Evolutionary conservation across 108 stramenopile species (phyloP), one percentile per base, ranked within the genome.

Genomic region (Schizochytrium sp.): DNA sequence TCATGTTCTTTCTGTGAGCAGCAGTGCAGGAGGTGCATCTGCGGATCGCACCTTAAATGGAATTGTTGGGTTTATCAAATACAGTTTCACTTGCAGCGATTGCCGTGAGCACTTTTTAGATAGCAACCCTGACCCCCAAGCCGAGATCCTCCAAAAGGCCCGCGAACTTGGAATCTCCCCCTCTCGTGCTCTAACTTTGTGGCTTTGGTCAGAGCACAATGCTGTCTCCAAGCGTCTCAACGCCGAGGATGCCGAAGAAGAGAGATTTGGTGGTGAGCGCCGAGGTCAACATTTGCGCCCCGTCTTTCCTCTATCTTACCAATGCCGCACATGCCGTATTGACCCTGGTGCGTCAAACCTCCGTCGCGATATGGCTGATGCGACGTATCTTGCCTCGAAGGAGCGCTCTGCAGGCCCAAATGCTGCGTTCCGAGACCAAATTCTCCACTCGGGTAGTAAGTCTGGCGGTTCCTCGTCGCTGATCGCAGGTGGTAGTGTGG

Each of bases 151-250:
- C 1, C 15, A 83, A 5, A 83, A 40, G 28, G 76, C 76, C 5
- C 8, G 2, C 4, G 4, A 7, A 49, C 76, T 40, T 8, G 76
- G 50, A 8, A 42, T 83, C 45, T 55, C 76, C 10, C 50, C 47
- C 17, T n/a, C 50, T 1, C 47, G 76, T 5, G 76, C 76, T 7
- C 76, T 83, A 13, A 55, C 76, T n/a, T n/a, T 83, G 50, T 83
- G 19, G 4, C 19, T 83, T 53, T 83, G 76, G 76, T 49, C 76
- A 47, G 76, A 83, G 53, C 76, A 83, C 2, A 83, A 83, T 2
- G 76, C 76, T 42, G 76, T 83, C 2, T 83, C 76, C 47, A 49
- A 55, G 76, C 47, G 76, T 10, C 76, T 83, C 53, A 83, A 83
- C 76, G 53, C 47, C 28, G 76, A 83, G 76, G 76, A 83, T 10